These are phyloP conservation scores for Lagenaria siceraria DNA, from an alignment of 306 rosid species.

Conservation along the genomic window DNA sequence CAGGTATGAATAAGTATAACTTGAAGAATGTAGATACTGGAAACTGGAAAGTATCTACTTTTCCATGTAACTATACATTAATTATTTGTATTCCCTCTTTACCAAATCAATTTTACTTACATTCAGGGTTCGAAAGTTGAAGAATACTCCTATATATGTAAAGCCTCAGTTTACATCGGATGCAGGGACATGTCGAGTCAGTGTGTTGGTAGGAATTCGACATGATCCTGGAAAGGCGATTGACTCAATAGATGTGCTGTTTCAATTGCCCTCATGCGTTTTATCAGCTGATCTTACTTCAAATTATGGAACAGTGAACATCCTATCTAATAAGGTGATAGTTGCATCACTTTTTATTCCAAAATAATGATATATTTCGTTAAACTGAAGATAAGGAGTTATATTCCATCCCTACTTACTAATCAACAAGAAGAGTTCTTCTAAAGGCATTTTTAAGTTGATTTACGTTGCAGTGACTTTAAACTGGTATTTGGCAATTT, in stretches of 20 bases:
- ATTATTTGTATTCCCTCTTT: not conserved
- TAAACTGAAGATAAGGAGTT: not conserved
- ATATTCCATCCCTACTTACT: not conserved
- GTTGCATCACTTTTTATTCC: not conserved
- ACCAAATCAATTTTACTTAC: conserved; percentile 4
- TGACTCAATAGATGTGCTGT: conserved; percentile 54
- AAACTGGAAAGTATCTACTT: not conserved
- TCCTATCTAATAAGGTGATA: conserved; percentile 66
- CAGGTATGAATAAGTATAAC: conserved; percentile 34
- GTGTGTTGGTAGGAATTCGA: conserved; percentile 67
- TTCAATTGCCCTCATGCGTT: conserved; percentile 69
- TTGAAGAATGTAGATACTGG: not conserved
- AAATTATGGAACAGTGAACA: conserved; percentile 75
- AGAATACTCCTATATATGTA: conserved; percentile 76
- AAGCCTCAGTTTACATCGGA: conserved; percentile 84
- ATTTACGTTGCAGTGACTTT: not conserved
- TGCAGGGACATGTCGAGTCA: conserved; percentile 61
- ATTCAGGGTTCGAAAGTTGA: conserved; percentile 82
- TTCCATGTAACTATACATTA: not conserved
- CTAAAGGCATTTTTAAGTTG: not conserved
- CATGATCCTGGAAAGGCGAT: conserved; percentile 84
- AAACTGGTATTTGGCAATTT: not conserved
- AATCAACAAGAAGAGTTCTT: not conserved
- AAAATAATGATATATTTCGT: not conserved
- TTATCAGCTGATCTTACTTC: conserved; percentile 68